Evolutionary conservation across 2,329 filamentous ascomycete genomes (phyloP), one percentile per base, ranked within the genome.

Genomic region (Chrysosporium queenslandicum): DNA sequence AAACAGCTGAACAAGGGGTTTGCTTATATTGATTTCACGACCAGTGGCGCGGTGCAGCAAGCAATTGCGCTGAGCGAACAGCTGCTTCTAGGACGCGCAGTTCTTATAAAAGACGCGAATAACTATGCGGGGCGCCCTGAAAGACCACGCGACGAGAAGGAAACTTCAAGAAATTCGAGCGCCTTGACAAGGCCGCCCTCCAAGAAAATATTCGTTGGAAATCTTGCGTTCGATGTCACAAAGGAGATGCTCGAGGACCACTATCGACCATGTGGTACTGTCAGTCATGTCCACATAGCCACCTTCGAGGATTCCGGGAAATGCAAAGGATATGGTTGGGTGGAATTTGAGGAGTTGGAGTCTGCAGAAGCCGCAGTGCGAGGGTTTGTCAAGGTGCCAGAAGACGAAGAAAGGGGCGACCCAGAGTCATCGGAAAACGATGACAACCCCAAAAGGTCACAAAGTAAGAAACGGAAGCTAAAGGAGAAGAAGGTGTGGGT

Each of bases 231-330:
- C 69, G 81, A 86, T 63, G 81, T 82, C 3, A 89, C 83, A 5
- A 85, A 91, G 61, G 88, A 95, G 51, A 82, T 87, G 60, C 70
- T 98, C 46, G 76, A 81, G 59, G 77, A 83, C 58, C 87, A 95
- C 65, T 97, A 95, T 67, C 77, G 78, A 46, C 87, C 84, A 66
- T 97, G 91, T 65, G 92, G 92, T 47, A 77, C 83, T 56, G 81
- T 97, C 56, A 80, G 83, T 50, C 86, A 86, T 72, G 79, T 88
- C 58, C 91, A 94, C 71, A 75, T 97, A 59, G 92, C 92, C 2
- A 95, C 90, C 0, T 98, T 98, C 65, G 87, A 97, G 68, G 94
- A 98, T 68, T 85, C 85, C 18, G 92, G 92, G 40, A 98, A 97
- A 73, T 98, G 92, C 75, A 97, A 97, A 73, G 94, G 92, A 16